These are phyloP conservation scores for Ascochyta viciae-villosae DNA, from an alignment of 2,329 filamentous ascomycete genomes.

Conservation along the genomic window DNA sequence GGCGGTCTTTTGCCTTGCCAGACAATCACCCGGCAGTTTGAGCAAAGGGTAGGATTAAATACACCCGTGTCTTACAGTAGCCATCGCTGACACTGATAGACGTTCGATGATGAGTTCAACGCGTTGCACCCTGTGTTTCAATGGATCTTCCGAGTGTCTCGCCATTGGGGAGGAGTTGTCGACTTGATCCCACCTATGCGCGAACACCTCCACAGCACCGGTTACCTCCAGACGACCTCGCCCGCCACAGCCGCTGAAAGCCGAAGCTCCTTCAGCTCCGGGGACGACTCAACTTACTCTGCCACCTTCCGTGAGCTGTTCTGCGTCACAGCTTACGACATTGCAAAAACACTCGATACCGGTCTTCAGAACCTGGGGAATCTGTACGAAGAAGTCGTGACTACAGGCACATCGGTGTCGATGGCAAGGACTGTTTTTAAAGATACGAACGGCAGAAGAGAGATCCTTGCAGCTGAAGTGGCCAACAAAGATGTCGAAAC, in stretches of 20 bases:
- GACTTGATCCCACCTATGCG: conserved; percentile 76
- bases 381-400: conserved; percentile 77
- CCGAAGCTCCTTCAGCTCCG: conserved; percentile 31
- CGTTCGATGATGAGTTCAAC: conserved; percentile 76
- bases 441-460: conserved; percentile 25
- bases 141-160: conserved; percentile 84
- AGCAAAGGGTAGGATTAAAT: conserved; percentile 49
- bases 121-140: conserved; percentile 81
- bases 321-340: conserved; percentile 77
- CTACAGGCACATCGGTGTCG: conserved; percentile 67
- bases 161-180: conserved; percentile 75
- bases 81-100: conserved; percentile 40
- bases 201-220: conserved; percentile 67
- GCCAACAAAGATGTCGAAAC: conserved; percentile 50
- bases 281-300: conserved; percentile 74
- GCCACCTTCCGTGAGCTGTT: conserved; percentile 83
- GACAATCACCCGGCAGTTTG: conserved; percentile 73
- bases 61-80: conserved; percentile 65
- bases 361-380: conserved; percentile 69
- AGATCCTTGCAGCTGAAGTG: conserved; percentile 36
- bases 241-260: conserved; percentile 25
- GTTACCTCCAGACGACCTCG: conserved; percentile 32
- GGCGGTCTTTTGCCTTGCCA: conserved; percentile 73
- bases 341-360: conserved; percentile 71
- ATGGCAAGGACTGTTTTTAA: conserved; percentile 66